Evolutionary conservation across 2,329 filamentous ascomycete species (phyloP), one percentile per base, ranked within the genome.

Genomic region (Ceratocystis albifundus): DNA sequence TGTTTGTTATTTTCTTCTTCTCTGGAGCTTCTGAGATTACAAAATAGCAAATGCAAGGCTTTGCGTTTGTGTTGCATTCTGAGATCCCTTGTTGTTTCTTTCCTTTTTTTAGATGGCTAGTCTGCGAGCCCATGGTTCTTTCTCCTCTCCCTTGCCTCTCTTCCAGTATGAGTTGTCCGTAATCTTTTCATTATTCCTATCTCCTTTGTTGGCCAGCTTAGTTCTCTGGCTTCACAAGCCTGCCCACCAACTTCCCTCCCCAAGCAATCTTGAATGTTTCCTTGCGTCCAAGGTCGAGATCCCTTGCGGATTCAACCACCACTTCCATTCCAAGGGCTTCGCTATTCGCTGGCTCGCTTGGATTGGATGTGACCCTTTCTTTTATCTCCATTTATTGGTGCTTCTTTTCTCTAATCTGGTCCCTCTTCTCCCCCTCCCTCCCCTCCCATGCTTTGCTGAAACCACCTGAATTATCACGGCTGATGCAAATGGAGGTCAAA

Each of bases 301-400:
- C 53, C 53, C 53, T 57, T 57, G 53, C 53, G 53, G 53, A 57
- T 57, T 57, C 53, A 12, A 30, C 53, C 53, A 32, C 53, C 53
- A 57, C 25, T 57, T 57, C 53, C 28, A 57, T 57, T 57, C 53
- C 53, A 30, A 57, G 53, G 53, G 53, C 53, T 17, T 57, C n/a
- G n/a, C 17, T 17, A 57, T 15, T 30, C 36, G 48, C n/a, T 20
- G 48, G 48, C 48, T 50, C 17, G 48, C 17, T 22, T 50, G 48
- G 53, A 12, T 32, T 57, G 15, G 25, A 25, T 50, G 22, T 41
- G 36, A 12, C 36, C 36, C 10, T 41, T 41, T 50, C 53, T 57
- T 57, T 57, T 57, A 57, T 57, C 28, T 17, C 53, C 4, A 30
- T 57, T 57, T 57, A 57, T 32, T 17, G 10, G 53, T n/a, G 36